Percentiles rank a stretch among this genome's conserved stretches.
Conservation (phyloP, 2,329 filamentous ascomycete genomes). For the Colletotrichum cuscutae region DNA sequence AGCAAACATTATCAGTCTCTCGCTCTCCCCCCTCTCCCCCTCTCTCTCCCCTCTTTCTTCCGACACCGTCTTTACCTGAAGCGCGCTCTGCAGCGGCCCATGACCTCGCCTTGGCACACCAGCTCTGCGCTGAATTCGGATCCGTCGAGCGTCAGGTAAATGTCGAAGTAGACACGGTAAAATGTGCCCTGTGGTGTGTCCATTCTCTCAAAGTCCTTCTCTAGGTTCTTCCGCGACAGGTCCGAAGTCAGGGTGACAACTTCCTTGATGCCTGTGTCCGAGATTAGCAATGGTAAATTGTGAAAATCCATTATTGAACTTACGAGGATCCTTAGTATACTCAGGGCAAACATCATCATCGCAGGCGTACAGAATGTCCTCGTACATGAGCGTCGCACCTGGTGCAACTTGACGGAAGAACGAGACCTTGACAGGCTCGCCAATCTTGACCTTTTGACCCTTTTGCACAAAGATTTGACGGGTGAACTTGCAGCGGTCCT, state of each 20-base stretch:
- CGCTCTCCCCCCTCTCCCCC: background rate
- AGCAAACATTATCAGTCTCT: slow-evolving; percentile 24
- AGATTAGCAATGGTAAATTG: slow-evolving; percentile 39
- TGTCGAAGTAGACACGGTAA: slow-evolving; percentile 84
- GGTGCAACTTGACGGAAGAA: slow-evolving; percentile 99
- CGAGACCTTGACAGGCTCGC: slow-evolving; percentile 97
- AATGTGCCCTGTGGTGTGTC: slow-evolving; percentile 97
- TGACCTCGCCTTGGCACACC: slow-evolving; percentile 99
- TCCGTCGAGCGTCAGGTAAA: slow-evolving; percentile 93
- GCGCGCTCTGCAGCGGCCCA: slow-evolving; percentile 93
- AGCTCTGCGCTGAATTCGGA: slow-evolving; percentile 98
- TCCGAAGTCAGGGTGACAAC: slow-evolving; percentile 98
- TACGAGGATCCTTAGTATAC: slow-evolving; percentile 99
- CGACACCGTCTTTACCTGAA: slow-evolving; percentile 69
- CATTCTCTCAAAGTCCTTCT: slow-evolving; percentile 99
- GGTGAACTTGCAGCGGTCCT: slow-evolving; percentile 98
- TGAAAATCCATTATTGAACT: slow-evolving; percentile 55
- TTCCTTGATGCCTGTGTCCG: slow-evolving; percentile 88
- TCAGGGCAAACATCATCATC: slow-evolving; percentile 98
- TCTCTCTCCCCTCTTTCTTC: background rate
- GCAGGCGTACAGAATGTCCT: slow-evolving; percentile 97
- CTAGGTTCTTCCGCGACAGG: slow-evolving; percentile 95
- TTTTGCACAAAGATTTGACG: slow-evolving; percentile 99
- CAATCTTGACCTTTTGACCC: slow-evolving; percentile 98
- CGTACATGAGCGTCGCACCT: slow-evolving; percentile 98